phyloP scores from a whole-genome alignment of 352 stramenopile genomes.

The Globisporangium nodosum region DNA sequence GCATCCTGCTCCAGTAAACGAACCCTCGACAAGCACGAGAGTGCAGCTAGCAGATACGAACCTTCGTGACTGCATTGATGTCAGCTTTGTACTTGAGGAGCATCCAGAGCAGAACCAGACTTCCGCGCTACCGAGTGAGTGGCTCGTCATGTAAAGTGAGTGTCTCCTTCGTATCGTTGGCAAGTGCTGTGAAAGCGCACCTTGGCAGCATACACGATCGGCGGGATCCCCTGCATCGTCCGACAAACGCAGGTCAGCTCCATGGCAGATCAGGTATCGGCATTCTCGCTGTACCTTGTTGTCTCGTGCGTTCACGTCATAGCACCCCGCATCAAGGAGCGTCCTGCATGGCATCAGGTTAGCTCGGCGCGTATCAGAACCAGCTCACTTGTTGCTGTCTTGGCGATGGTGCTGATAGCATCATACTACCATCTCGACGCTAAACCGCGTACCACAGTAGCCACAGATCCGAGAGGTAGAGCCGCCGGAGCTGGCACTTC shows the following conservation, averaged over 20 bases:
- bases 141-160: too few relatives aligned
- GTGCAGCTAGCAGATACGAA: slow-evolving; percentile 9
- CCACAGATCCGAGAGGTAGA: slow-evolving; percentile 34
- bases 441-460: slow-evolving; percentile 33
- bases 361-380: too few relatives aligned
- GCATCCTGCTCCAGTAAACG: background rate
- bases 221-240: slow-evolving; percentile 29
- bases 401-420: too few relatives aligned
- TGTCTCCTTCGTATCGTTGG: too few relatives aligned
- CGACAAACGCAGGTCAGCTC: background rate
- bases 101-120: slow-evolving; percentile 36
- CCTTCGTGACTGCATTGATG: slow-evolving; percentile 43
- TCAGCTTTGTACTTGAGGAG: slow-evolving; percentile 54
- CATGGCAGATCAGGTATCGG: too few relatives aligned
- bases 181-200: slow-evolving; percentile 13
- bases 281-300: slow-evolving; percentile 20
- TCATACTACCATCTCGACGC: background rate
- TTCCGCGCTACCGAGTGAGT: slow-evolving; percentile 23
- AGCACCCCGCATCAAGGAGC: slow-evolving; percentile 35
- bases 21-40: background rate
- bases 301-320: slow-evolving; percentile 49
- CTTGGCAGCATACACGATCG: slow-evolving; percentile 59
- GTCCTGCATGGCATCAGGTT: slow-evolving; percentile 21
- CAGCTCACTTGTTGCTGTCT: too few relatives aligned
- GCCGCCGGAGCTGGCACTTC: slow-evolving; percentile 27